Evolutionary conservation across 1,284 basidiomycete species (phyloP).

Genomic region (Heterobasidion occidentale): DNA sequence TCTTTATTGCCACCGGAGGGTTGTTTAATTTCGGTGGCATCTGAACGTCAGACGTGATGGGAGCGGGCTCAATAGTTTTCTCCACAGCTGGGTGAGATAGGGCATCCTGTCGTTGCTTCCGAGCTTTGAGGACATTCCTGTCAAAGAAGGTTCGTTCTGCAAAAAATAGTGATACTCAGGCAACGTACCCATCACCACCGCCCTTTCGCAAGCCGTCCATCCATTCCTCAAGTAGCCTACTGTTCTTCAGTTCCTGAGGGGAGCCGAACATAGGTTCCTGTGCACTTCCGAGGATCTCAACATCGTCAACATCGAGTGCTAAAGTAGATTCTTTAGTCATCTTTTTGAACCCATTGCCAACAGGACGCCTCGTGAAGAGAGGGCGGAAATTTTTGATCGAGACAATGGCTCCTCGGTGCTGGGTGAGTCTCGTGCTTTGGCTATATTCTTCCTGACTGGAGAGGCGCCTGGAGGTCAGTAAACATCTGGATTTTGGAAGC

Average conservation of each 20-base stretch:
- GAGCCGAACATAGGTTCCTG: slow-evolving; percentile 36
- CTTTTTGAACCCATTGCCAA: slow-evolving; percentile 18
- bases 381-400: slow-evolving; percentile 36
- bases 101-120: slow-evolving; percentile 20
- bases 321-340: slow-evolving; percentile 31
- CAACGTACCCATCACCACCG: slow-evolving; percentile 47
- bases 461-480: not conserved
- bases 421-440: slow-evolving; percentile 19
- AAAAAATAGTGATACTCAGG: not conserved
- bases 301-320: slow-evolving; percentile 37
- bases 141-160: not conserved
- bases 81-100: not conserved
- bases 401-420: slow-evolving; percentile 25
- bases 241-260: slow-evolving; percentile 33
- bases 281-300: slow-evolving; percentile 30
- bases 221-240: slow-evolving; percentile 38
- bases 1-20: not conserved
- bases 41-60: not conserved
- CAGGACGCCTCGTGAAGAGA: slow-evolving; percentile 39
- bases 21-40: not conserved
- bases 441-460: slow-evolving; percentile 9
- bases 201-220: slow-evolving; percentile 37
- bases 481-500: not conserved
- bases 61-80: not conserved
- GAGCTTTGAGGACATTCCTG: slow-evolving; percentile 39